Evolutionary conservation across 345 rosid species (phyloP), one percentile per base, ranked within the genome.

Genomic region (Gossypium turneri): DNA sequence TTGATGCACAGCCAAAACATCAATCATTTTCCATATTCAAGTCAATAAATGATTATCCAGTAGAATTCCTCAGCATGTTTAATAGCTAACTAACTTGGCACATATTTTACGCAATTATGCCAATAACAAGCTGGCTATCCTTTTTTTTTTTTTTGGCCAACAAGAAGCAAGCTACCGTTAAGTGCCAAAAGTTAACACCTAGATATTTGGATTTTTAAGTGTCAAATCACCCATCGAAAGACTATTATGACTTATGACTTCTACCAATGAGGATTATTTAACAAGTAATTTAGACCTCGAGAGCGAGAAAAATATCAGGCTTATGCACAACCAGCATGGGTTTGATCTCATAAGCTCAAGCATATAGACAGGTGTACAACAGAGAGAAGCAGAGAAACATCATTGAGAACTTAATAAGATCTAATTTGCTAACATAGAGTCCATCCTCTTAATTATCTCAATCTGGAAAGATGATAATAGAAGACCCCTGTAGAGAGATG

Each of bases 371-470:
- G 0, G 50, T 20, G 41, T n/a, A 69, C 48, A 62, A 48, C 13
- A 53, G 22, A 55, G 20, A 56, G 34, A 19, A 61, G 67, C 62
- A 72, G 2, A 72, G 27, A 70, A 25, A 56, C 47, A 58, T 20
- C 58, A 61, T 62, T 10, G 9, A 22, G 16, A 9, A 63, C 20
- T 29, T 9, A 51, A 47, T 48, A 44, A n/a, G 68, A 65, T 45
- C 20, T 77, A 45, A 73, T 56, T 50, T 55, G 27, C 51, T 34
- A 57, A 69, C 17, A 12, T 22, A 74, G 38, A 80, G 53, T 15
- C 67, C 27, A 58, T 25, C 24, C 63, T 47, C 71, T 64, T 9
- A 52, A 48, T 66, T 50, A 56, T 12, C 41, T 29, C 15, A 73
- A 2, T n/a, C 4, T 20, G 43, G 44, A 45, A 53, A 71, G 60